These are phyloP conservation scores for Schoenoplectus triqueter DNA, from an alignment of 202 grass and related monocot genomes.

Conservation along the genomic window DNA sequence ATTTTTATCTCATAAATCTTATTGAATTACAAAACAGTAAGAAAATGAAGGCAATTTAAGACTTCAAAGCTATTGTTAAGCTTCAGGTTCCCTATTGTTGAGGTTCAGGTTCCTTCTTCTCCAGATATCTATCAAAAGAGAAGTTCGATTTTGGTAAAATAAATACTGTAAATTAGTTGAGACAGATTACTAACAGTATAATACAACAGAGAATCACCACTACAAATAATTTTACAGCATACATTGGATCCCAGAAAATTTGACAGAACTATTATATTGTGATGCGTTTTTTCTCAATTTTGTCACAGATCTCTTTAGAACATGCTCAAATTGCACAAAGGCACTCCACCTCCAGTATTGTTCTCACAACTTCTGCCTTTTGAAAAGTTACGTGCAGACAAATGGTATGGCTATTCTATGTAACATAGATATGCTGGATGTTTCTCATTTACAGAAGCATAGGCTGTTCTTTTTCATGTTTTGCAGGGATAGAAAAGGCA, in stretches of 20 bases:
- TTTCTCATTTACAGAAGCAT: not conserved
- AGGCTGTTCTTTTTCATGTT: not conserved
- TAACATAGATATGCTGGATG: not conserved
- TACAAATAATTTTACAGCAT: not conserved
- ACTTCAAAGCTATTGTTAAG: slow-evolving; percentile 6
- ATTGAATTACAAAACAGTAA: slow-evolving; percentile 38
- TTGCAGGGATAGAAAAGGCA: not conserved
- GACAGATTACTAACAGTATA: not conserved
- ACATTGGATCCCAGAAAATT: not conserved
- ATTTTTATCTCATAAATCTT: slow-evolving; percentile 32
- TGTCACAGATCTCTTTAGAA: not conserved
- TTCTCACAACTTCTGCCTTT: not conserved
- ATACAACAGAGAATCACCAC: slow-evolving; percentile 17
- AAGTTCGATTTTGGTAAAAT: not conserved
- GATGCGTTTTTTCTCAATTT: not conserved
- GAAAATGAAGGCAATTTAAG: not conserved
- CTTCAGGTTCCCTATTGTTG: slow-evolving; percentile 29
- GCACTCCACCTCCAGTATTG: not conserved
- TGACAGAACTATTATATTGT: slow-evolving; percentile 2
- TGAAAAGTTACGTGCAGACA: not conserved
- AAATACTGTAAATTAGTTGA: slow-evolving; percentile 1
- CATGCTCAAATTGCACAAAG: not conserved
- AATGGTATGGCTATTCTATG: not conserved
- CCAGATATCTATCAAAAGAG: slow-evolving; percentile 51
- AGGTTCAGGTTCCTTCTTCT: slow-evolving; percentile 62